Evolutionary conservation across 192 early-diverging fungal species (phyloP), one percentile per base, ranked within the genome.

Genomic region (Umbelopsis sp.): DNA sequence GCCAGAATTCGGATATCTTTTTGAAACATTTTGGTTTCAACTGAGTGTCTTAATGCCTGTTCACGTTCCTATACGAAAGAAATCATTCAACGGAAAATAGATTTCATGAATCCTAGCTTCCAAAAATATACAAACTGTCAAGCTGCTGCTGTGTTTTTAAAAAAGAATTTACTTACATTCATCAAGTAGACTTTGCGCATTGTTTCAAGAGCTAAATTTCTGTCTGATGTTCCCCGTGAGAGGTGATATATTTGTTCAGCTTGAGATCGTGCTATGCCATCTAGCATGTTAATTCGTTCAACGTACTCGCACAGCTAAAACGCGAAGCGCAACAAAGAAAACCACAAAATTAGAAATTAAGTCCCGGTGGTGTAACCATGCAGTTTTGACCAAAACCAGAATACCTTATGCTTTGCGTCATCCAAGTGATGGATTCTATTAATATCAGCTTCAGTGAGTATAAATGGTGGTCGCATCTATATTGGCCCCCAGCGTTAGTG

Each of bases 31-130:
- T 62, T 75, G 1, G 68, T 70, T 59, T 80, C 78, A 34, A 69
- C 66, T n/a, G 52, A 38, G 65, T 80, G 73, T 16, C 69, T 71
- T 47, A 73, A 45, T 52, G 43, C 32, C 44, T 75, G 68, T 34
- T 80, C 78, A 36, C 71, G 74, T 80, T 80, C 74, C 78, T 80
- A 62, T 53, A 2, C 22, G 52, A 24, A 51, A 25, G 24, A 53
- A 4, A 26, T 26, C 8, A 53, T 11, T n/a, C 22, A 29, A 34
- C 14, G 14, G 47, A 49, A 49, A 49, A 49, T 21, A 17, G 10
- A 21, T 49, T 49, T n/a, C 47, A 17, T n/a, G n/a, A 49, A 49
- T 49, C 47, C 38, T 11, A 49, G 47, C 47, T 17, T 21, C 45
- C 45, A 47, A 47, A 4, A 1, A 49, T n/a, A n/a, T n/a, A n/a